These are phyloP conservation scores for Lizanozyma gosingica DNA, from an alignment of 1,139 yeast species.

Conservation along the genomic window DNA sequence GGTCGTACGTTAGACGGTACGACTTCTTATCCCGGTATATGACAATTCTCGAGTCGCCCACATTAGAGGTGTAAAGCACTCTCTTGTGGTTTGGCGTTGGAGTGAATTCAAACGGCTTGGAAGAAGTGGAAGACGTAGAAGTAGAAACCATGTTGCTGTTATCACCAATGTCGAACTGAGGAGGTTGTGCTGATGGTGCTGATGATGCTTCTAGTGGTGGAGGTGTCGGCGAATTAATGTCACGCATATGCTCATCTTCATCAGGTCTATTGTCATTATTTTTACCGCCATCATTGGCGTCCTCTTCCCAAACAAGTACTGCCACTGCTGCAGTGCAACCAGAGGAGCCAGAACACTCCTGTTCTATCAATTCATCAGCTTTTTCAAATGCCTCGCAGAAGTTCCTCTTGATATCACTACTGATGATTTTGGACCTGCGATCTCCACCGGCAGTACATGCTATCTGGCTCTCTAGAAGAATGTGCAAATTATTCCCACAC, in stretches of 20 bases:
- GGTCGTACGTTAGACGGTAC: conserved; percentile 81
- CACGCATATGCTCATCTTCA: conserved; percentile 1
- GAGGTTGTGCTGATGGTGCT: background rate
- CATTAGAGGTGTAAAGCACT: conserved; percentile 88
- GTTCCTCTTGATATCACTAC: conserved; percentile 44
- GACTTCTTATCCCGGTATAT: conserved; percentile 68
- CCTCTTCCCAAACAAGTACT: conserved; percentile 75
- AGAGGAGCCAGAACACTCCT: conserved; percentile 54
- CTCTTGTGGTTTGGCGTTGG: conserved; percentile 46
- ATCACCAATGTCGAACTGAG: too few relatives aligned
- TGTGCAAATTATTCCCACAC: conserved; percentile 86
- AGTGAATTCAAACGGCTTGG: conserved; percentile 32
- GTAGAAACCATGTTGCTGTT: too few relatives aligned
- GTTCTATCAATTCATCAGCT: conserved; percentile 64
- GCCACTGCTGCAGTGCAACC: conserved; percentile 98
- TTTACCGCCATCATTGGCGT: conserved; percentile 11
- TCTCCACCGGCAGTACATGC: conserved; percentile 15
- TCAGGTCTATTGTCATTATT: conserved; percentile 3
- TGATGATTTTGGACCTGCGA: conserved; percentile 3
- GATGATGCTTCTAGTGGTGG: background rate
- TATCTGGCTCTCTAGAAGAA: conserved; percentile 49
- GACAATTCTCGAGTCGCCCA: conserved; percentile 86
- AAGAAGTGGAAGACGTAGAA: too few relatives aligned
- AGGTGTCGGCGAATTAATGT: background rate
- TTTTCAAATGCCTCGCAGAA: conserved; percentile 54